Percentiles rank a stretch among this genome's conserved stretches.
phyloP scores from a whole-genome alignment of 768 basidiomycete species.

The Boletus sp. region DNA sequence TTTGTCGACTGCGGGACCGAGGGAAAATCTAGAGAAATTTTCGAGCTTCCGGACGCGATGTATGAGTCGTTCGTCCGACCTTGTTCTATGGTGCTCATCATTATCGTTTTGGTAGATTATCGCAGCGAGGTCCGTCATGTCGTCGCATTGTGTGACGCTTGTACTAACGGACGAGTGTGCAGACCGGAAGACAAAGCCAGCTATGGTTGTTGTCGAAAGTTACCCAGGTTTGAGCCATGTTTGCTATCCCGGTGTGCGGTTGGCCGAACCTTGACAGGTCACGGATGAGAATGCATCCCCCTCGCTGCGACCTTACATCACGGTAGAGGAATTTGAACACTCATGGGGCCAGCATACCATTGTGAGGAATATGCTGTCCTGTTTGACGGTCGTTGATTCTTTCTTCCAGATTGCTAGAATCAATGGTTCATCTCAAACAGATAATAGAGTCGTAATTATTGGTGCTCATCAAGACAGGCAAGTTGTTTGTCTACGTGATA shows the following conservation, averaged over 20 bases:
- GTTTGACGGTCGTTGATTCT: conserved; percentile 1
- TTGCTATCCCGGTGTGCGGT: conserved; percentile 1
- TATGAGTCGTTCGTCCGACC: conserved; percentile 35
- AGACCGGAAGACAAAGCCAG: conserved; percentile 79
- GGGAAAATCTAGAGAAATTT: conserved; percentile 62
- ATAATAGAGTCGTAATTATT: conserved; percentile 66
- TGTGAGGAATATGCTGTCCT: conserved; percentile 37
- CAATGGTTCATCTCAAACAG: conserved; percentile 61
- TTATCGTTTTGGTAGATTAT: conserved; percentile 50
- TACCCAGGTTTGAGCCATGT: conserved; percentile 44
- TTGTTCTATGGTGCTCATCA: conserved; percentile 1
- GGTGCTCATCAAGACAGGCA: conserved; percentile 85
- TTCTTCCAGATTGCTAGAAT: conserved; percentile 65
- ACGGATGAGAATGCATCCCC: conserved; percentile 61
- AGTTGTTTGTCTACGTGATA: background rate
- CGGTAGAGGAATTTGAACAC: conserved; percentile 71
- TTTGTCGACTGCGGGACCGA: conserved; percentile 64
- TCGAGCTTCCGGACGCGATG: conserved; percentile 73
- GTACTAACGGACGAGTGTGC: conserved; percentile 13
- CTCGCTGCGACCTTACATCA: conserved; percentile 54
- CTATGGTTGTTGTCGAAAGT: conserved; percentile 73
- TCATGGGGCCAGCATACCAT: conserved; percentile 85
- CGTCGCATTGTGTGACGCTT: background rate
- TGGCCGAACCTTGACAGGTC: conserved; percentile 41
- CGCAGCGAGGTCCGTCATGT: conserved; percentile 61